Evolutionary conservation across 805 yeast genomes (phyloP), one percentile per base, ranked within the genome.

Genomic region (Zygoascus ofunaensis): DNA sequence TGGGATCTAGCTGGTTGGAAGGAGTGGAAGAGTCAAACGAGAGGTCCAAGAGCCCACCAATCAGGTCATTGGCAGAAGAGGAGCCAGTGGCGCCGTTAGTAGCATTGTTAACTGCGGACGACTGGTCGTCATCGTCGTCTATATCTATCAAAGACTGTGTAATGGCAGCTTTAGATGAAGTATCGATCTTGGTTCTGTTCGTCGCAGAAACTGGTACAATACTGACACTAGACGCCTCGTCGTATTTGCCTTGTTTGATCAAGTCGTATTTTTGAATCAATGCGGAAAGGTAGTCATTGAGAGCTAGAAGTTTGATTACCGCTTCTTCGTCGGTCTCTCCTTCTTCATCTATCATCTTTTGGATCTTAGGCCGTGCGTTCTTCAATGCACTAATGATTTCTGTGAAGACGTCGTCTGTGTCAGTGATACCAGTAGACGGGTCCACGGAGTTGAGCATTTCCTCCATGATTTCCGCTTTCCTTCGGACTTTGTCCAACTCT

Each of bases 311-410:
- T 47, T 77, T 79, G 41, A 69, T 71, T 30, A 86, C 83, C 7
- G 82, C 74, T 26, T 69, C 74, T 37, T 69, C 78, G 56, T 80
- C 84, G 26, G 77, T 80, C 36, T 74, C 72, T 20, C 78, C 80
- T 32, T 76, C 74, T 56, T 86, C 95, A 55, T 77, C 82, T 49
- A 86, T 77, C 54, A 92, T 82, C 54, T 80, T 82, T 60, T 83
- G 83, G 52, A 92, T 76, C 55, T 83, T 87, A 34, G 97, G 95
- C 58, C 81, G 87, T 24, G 96, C 79, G 39, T 79, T 79, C 61
- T 84, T 89, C 54, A 92, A 70, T 2, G 95, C 72, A 37, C 79
- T 72, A 55, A 79, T 84, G 45, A 92, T 71, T 55, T 92, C 97
- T 39, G 72, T 69, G 17, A 85, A 62, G 2, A 95, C 89, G 54